Conservation (phyloP, 352 stramenopile genomes). For the Phytophthora gonapodyides region DNA sequence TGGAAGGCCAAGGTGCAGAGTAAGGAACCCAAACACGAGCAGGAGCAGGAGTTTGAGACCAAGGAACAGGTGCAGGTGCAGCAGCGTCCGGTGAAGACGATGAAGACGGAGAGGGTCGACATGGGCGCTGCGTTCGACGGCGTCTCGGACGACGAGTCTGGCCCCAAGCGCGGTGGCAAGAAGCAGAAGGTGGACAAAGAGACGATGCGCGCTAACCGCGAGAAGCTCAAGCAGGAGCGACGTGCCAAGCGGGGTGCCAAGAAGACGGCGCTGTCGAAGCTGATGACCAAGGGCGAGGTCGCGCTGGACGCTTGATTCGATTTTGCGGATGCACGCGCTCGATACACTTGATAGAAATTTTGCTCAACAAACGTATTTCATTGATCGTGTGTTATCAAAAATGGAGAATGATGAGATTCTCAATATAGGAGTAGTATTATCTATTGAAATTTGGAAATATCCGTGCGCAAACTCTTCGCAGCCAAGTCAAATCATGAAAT, state of each 20-base stretch:
- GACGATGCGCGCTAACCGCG: conserved; percentile 56
- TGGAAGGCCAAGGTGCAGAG: conserved; percentile 38
- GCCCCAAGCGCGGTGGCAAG: conserved; percentile 18
- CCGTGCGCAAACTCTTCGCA: no score
- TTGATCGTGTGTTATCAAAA: no score
- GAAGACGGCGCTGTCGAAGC: conserved; percentile 56
- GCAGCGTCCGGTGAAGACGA: conserved; percentile 30
- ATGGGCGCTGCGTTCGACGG: conserved; percentile 80
- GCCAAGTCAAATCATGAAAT: no score
- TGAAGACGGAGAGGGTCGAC: conserved; percentile 62
- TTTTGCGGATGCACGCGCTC: background rate
- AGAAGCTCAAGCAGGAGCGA: conserved; percentile 60
- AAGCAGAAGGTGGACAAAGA: conserved; percentile 57
- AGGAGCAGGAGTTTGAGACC: background rate
- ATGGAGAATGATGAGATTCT: no score
- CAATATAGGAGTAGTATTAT: no score
- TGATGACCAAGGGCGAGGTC: conserved; percentile 51
- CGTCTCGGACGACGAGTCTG: conserved; percentile 49
- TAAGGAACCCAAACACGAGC: conserved; percentile 12
- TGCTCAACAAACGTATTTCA: no score
- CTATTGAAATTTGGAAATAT: no score
- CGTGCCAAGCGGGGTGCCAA: conserved; percentile 60
- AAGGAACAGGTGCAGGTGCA: conserved; percentile 15
- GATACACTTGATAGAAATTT: background rate
- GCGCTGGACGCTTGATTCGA: conserved; percentile 41